Evolutionary conservation across 495 filamentous ascomycete genomes (phyloP), one percentile per base, ranked within the genome.

Genomic region (Evansstolkia leycettana): DNA sequence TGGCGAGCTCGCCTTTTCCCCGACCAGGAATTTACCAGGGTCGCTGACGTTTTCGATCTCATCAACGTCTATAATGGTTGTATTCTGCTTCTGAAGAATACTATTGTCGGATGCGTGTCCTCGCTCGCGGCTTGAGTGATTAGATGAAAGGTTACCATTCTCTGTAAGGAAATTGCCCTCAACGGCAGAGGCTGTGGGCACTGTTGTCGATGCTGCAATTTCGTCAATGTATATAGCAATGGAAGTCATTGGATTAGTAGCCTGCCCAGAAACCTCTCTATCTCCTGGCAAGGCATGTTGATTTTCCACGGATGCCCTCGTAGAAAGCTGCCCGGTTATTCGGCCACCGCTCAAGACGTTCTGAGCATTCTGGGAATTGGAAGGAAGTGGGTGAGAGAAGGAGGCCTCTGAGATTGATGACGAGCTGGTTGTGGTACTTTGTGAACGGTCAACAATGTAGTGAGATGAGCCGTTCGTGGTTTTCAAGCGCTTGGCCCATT

Each of bases 401-500:
- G 9, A 43, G 32, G 36, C 46, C 54, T 10, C 41, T 25, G 36
- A 39, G 17, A 20, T 29, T 14, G 36, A 25, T 16, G 39, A 34
- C 19, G 38, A 15, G 34, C 26, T 20, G 12, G 5, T 23, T 12
- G 35, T 8, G 17, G 23, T 32, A n/a, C 38, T 46, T 16, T 45
- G 41, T 3, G 60, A 62, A 33, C 43, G 36, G 17, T 45, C 45
- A 8, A 37, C 31, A 16, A 52, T 42, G 27, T 60, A 61, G 1
- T 58, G 40, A 11, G 44, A 31, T 2, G 41, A 45, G 6, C 41
- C 52, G 33, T 69, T 69, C 1, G 67, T 58, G 26, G 46, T 41
- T 35, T 73, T 67, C 8, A 83, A 45, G 5, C 65, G 69, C 9
- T 66, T 60, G 17, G 65, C 50, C 75, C 77, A 83, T 1, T 57